phyloP scores from a whole-genome alignment of 2,329 filamentous ascomycete genomes.

The Pseudogymnoascus sp. region DNA sequence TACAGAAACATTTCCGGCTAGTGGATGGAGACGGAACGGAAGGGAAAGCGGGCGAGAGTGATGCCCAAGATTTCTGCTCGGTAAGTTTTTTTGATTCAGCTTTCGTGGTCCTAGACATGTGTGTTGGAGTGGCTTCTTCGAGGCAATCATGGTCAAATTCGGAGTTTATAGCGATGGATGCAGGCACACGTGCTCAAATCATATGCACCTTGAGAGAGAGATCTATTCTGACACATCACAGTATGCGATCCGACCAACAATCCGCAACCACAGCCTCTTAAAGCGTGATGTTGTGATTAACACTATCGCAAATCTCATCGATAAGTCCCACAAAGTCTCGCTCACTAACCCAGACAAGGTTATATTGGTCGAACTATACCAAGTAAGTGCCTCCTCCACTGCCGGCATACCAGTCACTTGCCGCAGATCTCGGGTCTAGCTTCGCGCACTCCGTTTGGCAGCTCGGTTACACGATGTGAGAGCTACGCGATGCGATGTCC shows the following conservation, averaged over 20 bases:
- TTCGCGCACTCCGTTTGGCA: slow-evolving; percentile 12
- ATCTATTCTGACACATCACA: slow-evolving; percentile 27
- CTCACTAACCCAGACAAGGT: slow-evolving; percentile 70
- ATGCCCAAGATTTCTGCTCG: slow-evolving; percentile 14
- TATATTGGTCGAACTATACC: slow-evolving; percentile 71
- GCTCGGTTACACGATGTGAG: slow-evolving; percentile 13
- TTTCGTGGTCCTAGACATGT: not conserved
- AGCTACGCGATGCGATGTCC: not conserved
- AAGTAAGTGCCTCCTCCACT: slow-evolving; percentile 42
- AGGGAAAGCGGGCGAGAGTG: slow-evolving; percentile 17
- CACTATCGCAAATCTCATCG: slow-evolving; percentile 44
- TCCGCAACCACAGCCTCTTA: slow-evolving; percentile 63
- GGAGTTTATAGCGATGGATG: not conserved
- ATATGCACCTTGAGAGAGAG: not conserved
- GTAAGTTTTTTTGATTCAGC: slow-evolving; percentile 5
- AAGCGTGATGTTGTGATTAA: slow-evolving; percentile 63
- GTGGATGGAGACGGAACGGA: slow-evolving; percentile 28
- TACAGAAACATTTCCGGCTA: slow-evolving; percentile 50
- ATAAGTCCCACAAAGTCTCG: slow-evolving; percentile 63
- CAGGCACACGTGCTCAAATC: not conserved
- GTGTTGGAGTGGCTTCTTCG: not conserved
- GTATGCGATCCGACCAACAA: slow-evolving; percentile 78
- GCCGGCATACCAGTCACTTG: not conserved
- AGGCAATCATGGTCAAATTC: not conserved
- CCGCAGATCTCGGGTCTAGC: slow-evolving; percentile 13